These are phyloP conservation scores for Calonectria multiphialidica DNA, from an alignment of 2,329 filamentous ascomycete species.

Conservation along the genomic window DNA sequence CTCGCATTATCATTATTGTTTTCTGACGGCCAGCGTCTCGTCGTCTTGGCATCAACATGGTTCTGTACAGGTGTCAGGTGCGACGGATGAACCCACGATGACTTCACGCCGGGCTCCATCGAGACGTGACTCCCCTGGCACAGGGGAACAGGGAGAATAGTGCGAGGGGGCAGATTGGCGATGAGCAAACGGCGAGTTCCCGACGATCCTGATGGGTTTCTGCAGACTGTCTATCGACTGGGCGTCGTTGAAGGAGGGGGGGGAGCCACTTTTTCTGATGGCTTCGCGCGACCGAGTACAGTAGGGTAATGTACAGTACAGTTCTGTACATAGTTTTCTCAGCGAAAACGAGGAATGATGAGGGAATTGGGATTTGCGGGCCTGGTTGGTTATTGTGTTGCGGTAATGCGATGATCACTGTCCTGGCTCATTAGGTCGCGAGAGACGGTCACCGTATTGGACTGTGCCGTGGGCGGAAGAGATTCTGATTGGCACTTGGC, in stretches of 20 bases:
- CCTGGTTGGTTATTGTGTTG: conserved; percentile 21
- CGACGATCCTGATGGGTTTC: conserved; percentile 21
- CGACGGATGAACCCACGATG: conserved; percentile 33
- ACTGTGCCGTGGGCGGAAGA: conserved; percentile 29
- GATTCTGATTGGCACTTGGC: conserved; percentile 32
- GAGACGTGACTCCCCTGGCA: not conserved
- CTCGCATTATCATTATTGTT: not conserved
- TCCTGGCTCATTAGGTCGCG: conserved; percentile 26
- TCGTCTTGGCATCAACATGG: conserved; percentile 11
- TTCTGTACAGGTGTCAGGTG: conserved; percentile 8
- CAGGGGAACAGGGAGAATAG: conserved; percentile 15
- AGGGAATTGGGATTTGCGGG: conserved; percentile 39
- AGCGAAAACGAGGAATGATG: conserved; percentile 35
- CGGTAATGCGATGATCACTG: conserved; percentile 32
- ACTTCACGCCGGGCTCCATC: conserved; percentile 32
- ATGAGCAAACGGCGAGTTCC: conserved; percentile 15
- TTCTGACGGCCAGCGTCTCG: conserved; percentile 30
- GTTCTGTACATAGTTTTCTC: not conserved
- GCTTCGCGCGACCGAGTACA: not conserved
- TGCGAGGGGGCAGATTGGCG: conserved; percentile 20
- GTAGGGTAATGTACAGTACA: conserved; percentile 5
- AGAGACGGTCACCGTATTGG: conserved; percentile 33
- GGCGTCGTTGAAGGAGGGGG: not conserved
- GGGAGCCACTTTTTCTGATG: conserved; percentile 11
- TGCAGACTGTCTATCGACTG: conserved; percentile 10